Evolutionary conservation across 345 rosid genomes (phyloP), one percentile per base, ranked within the genome.

Genomic region (Brassica napus): DNA sequence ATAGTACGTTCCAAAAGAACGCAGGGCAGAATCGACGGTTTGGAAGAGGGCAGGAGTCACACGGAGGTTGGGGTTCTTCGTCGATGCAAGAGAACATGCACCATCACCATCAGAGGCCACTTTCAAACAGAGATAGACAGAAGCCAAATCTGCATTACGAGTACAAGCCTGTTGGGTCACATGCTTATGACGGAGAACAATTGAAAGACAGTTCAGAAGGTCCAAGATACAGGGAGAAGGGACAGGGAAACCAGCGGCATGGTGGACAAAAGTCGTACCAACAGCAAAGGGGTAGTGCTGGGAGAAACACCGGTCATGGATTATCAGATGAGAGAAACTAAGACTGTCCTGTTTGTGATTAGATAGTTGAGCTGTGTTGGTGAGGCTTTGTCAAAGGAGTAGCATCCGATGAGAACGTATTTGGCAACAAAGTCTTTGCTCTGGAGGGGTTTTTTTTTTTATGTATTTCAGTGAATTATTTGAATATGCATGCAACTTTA

Each of bases 121-220:
- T 82, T 63, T 82, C 79, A 14, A 84, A 84, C 79, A 77, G 92
- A 80, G 98, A 89, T 62, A 83, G 92, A 83, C 90, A 79, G 74
- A 87, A 86, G 79, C 91, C 77, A n/a, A 84, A 77, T 74, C n/a
- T 85, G 12, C 92, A 90, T 75, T 93, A 80, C 8, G 94, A 91
- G 75, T 95, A 90, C 83, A 97, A 90, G 82, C 98, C 94, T 39
- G 91, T 91, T 81, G 92, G 90, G 72, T 80, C 84, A 52, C 80
- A 83, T 64, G 77, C 80, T 60, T 35, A 66, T 32, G 83, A 77
- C 28, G 87, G 76, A 83, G 74, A 84, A 77, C 87, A 87, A 70
- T 11, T 58, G 31, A 87, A 84, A 83, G 97, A 88, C 55, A 84
- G 78, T 68, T 83, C 82, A 74, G 80, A 85, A 6, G 87, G 87